Conservation (phyloP, 2,329 filamentous ascomycete genomes). For the Phialophora tarda region DNA sequence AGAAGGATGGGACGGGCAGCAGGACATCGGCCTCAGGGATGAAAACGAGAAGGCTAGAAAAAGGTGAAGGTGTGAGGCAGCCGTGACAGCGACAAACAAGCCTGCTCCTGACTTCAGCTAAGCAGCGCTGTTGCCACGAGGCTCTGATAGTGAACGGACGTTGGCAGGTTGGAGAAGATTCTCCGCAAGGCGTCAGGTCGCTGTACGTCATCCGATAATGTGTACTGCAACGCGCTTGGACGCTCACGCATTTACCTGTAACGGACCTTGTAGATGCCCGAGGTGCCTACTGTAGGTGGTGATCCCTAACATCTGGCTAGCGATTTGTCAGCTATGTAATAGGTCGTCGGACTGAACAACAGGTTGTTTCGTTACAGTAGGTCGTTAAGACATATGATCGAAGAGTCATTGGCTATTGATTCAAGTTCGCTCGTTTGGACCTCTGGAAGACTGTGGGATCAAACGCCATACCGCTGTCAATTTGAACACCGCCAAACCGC, state of each 20-base stretch:
- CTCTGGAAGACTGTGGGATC: background rate
- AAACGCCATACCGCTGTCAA: background rate
- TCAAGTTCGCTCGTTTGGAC: background rate
- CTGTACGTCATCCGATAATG: background rate
- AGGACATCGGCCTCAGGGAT: background rate
- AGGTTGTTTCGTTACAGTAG: background rate
- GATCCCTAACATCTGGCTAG: background rate
- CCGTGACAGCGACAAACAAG: conserved; percentile 6
- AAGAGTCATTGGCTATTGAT: background rate
- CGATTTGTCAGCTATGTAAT: background rate
- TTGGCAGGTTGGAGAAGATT: conserved; percentile 9
- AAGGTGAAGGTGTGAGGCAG: conserved; percentile 9
- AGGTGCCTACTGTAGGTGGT: too few relatives aligned
- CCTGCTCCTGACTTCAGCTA: background rate
- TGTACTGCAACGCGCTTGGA: background rate
- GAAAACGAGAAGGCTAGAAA: background rate
- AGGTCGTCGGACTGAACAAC: background rate
- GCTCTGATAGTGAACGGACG: background rate
- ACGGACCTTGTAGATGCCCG: too few relatives aligned
- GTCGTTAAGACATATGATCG: background rate
- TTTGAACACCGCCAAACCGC: background rate
- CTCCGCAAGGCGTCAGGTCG: conserved; percentile 4
- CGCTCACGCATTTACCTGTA: background rate
- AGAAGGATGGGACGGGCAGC: background rate
- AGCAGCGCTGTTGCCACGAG: background rate